A percentile compares a stretch with the other conserved stretches of the same genome.
These are phyloP conservation scores for Diaporthe vaccinii DNA, from an alignment of 2,329 filamentous ascomycete genomes.

Conservation along the genomic window DNA sequence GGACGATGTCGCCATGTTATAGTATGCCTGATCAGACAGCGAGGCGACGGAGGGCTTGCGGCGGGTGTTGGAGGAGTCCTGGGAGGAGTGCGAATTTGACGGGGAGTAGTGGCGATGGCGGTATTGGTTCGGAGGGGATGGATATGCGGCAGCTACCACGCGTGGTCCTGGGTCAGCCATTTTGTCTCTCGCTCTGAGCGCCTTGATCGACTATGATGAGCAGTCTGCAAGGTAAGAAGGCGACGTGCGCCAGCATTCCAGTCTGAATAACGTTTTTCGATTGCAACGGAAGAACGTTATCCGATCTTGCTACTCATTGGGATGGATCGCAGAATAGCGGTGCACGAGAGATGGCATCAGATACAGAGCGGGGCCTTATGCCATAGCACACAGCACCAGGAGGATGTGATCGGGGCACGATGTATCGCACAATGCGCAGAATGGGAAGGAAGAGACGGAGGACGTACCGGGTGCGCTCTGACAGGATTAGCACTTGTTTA, in stretches of 20 bases:
- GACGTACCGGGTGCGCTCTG: conserved; percentile 9
- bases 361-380: background rate
- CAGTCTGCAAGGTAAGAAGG: background rate
- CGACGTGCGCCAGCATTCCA: background rate
- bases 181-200: background rate
- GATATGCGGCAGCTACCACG: conserved; percentile 30
- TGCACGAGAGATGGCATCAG: conserved; percentile 9
- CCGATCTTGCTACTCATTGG: conserved; percentile 17
- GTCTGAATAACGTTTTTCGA: background rate
- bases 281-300: background rate
- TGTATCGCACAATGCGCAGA: background rate
- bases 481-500: conserved; percentile 23
- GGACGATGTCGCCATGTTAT: conserved; percentile 33
- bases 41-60: background rate
- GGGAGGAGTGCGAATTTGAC: background rate
- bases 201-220: background rate
- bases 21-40: conserved; percentile 2
- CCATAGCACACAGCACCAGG: background rate
- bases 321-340: conserved; percentile 9
- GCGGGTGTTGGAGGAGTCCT: conserved; percentile 12
- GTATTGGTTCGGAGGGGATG: conserved; percentile 12
- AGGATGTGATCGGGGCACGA: conserved; percentile 2
- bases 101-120: conserved; percentile 17
- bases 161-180: conserved; percentile 39
- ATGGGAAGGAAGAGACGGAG: conserved; percentile 6